A percentile compares a stretch with the other conserved stretches of the same genome.
Conservation (phyloP, 1,284 basidiomycete genomes). For the Heterobasidion occidentale region DNA sequence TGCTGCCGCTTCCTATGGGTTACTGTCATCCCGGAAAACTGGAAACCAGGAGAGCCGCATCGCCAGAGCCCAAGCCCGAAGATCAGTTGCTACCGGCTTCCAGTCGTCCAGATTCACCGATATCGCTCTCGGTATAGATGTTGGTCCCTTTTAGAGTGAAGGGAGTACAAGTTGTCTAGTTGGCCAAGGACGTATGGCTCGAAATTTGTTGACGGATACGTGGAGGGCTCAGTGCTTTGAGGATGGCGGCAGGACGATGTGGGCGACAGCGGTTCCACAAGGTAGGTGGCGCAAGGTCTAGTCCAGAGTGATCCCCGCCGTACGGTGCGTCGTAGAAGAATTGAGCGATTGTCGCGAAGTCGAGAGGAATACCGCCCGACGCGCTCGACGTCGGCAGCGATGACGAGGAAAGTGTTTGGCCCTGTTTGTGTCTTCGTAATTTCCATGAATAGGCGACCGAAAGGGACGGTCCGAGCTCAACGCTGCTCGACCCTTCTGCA, state of each 20-base stretch:
- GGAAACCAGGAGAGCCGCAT: not conserved
- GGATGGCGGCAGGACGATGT: too few relatives aligned
- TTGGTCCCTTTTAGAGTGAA: not conserved
- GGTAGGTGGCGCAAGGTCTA: too few relatives aligned
- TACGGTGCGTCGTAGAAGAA: not conserved
- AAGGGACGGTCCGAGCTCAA: too few relatives aligned
- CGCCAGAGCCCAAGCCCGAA: not conserved
- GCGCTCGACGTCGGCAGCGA: constrained; percentile 18
- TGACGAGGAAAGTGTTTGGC: constrained; percentile 17
- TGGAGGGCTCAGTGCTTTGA: too few relatives aligned
- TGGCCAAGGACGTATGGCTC: too few relatives aligned
- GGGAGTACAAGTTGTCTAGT: not conserved
- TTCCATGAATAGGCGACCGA: not conserved
- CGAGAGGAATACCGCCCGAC: constrained; percentile 6
- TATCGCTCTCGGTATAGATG: not conserved
- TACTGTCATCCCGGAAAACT: constrained; percentile 48
- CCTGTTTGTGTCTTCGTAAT: constrained; percentile 7
- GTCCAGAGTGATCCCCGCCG: too few relatives aligned
- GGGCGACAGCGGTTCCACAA: too few relatives aligned
- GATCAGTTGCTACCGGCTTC: not conserved
- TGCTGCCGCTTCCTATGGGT: constrained; percentile 69
- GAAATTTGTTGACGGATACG: too few relatives aligned
- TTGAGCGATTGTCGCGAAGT: not conserved
- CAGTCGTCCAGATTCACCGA: not conserved
- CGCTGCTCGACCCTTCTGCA: too few relatives aligned